phyloP scores from a whole-genome alignment of 768 basidiomycete species.

The Pulveroboletus frians region DNA sequence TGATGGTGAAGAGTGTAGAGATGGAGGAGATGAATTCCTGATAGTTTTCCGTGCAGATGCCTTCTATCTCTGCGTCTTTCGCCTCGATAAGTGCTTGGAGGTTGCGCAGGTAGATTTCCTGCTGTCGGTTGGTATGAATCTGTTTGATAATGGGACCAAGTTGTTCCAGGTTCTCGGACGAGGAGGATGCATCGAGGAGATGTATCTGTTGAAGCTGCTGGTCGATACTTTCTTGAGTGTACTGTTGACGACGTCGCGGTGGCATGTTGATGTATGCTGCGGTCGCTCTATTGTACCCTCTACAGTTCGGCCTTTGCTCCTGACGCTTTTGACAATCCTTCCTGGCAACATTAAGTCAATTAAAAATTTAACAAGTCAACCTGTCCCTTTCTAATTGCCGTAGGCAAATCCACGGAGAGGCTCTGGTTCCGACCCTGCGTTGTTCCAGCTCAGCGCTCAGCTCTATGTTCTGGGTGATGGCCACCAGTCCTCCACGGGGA shows the following conservation, averaged over 20 bases:
- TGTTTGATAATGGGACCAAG: constrained; percentile 93
- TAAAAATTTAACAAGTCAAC: too few relatives aligned
- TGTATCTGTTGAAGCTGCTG: constrained; percentile 90
- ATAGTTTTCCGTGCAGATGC: constrained; percentile 93
- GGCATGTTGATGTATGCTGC: constrained; percentile 46
- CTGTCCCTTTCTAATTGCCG: too few relatives aligned
- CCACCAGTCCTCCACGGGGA: too few relatives aligned
- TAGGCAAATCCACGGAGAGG: too few relatives aligned
- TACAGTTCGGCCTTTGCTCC: too few relatives aligned
- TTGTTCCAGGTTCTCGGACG: constrained; percentile 92
- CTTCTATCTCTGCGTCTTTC: constrained; percentile 95
- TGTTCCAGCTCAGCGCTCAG: too few relatives aligned
- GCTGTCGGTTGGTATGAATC: constrained; percentile 81
- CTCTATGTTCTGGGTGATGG: too few relatives aligned
- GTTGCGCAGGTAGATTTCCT: constrained; percentile 83
- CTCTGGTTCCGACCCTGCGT: too few relatives aligned
- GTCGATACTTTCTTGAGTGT: constrained; percentile 81
- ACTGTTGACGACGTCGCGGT: constrained; percentile 65
- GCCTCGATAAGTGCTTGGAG: constrained; percentile 85
- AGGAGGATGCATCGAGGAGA: constrained; percentile 79
- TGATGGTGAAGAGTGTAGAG: constrained; percentile 91
- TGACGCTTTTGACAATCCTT: too few relatives aligned
- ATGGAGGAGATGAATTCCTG: constrained; percentile 97
- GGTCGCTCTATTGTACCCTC: too few relatives aligned
- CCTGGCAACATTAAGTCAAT: too few relatives aligned